A percentile compares a stretch with the other conserved stretches of the same genome.
Conservation (phyloP, 345 rosid genomes). For the Lagerstroemia speciosa region DNA sequence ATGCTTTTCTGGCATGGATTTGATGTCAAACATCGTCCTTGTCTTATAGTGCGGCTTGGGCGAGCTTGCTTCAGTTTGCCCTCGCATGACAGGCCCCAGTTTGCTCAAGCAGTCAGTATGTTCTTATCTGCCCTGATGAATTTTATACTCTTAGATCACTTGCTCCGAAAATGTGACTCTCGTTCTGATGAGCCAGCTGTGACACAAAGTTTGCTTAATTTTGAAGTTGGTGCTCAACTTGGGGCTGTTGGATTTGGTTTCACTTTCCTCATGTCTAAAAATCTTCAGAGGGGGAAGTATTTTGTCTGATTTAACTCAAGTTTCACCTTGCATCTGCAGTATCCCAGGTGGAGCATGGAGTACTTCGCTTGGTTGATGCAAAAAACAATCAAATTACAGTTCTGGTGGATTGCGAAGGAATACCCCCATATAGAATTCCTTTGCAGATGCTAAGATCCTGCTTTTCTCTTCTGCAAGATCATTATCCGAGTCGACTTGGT, state of each 20-base stretch:
- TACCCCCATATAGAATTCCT: constrained; percentile 76
- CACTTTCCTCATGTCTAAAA: not conserved
- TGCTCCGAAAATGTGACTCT: not conserved
- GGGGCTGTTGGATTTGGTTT: not conserved
- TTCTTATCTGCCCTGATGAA: constrained; percentile 13
- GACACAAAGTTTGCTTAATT: not conserved
- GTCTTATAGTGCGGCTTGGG: constrained; percentile 84
- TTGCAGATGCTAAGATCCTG: constrained; percentile 89
- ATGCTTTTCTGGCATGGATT: constrained; percentile 92
- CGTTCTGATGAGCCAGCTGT: not conserved
- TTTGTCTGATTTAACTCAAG: not conserved
- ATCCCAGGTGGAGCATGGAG: constrained; percentile 87
- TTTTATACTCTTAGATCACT: not conserved
- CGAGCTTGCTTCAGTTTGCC: constrained; percentile 60
- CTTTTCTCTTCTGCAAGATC: constrained; percentile 77
- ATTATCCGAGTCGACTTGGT: constrained; percentile 84
- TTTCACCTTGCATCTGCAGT: constrained; percentile 33
- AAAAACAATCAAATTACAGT: constrained; percentile 68
- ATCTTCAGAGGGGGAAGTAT: not conserved
- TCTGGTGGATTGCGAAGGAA: constrained; percentile 80
- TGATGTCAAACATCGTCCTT: constrained; percentile 69
- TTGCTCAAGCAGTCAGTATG: constrained; percentile 87
- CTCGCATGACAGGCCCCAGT: constrained; percentile 64
- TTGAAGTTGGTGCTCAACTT: not conserved
- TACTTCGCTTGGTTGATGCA: constrained; percentile 43